Percentiles rank a stretch among this genome's conserved stretches.
Evolutionary conservation across 2,329 filamentous ascomycete genomes (phyloP).

Genomic region (Sclerotinia glacialis): DNA sequence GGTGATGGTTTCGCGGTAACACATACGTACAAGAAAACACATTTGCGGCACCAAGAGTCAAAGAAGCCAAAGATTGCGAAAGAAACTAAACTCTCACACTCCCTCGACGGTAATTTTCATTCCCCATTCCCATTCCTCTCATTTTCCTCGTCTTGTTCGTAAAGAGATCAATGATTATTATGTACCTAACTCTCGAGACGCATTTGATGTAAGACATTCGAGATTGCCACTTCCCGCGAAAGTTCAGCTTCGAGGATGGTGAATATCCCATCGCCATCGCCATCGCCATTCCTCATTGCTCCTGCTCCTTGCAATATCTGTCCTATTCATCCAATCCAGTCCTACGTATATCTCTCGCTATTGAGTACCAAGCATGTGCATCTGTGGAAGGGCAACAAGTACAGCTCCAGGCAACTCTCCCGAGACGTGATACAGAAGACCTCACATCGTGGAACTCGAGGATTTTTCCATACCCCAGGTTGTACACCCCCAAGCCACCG

Average conservation of each 20-base stretch:
- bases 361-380: neutral
- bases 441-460: neutral
- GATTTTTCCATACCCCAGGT: neutral
- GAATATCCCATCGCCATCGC: neutral
- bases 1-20: neutral
- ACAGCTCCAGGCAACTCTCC: neutral
- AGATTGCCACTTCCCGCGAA: neutral
- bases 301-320: neutral
- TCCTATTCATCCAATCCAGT: neutral
- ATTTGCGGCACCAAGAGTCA: neutral
- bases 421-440: neutral
- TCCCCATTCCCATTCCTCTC: too few relatives aligned
- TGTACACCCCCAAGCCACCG: neutral
- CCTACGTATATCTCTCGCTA: neutral
- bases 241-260: neutral
- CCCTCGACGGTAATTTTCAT: neutral
- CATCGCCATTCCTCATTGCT: too few relatives aligned
- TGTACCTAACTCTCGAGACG: neutral
- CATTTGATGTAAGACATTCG: neutral
- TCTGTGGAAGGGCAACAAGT: neutral
- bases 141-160: neutral
- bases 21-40: neutral
- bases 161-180: neutral
- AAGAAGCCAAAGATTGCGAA: neutral
- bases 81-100: neutral